A percentile compares a stretch with the other conserved stretches of the same genome.
Evolutionary conservation across 192 early-diverging fungal species (phyloP).

Genomic region (Entophlyctis luteolus): DNA sequence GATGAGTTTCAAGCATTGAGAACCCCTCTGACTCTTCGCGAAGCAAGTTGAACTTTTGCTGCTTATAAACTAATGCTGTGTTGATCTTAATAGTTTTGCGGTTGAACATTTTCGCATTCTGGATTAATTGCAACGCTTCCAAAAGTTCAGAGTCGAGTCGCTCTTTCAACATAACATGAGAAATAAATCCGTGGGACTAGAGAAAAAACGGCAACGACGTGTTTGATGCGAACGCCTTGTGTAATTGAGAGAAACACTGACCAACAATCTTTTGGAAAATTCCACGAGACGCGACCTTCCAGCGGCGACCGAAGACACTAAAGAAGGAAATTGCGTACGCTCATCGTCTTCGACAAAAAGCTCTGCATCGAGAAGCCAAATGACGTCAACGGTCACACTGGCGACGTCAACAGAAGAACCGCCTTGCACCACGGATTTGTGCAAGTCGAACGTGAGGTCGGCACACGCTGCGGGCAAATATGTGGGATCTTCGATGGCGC

Average conservation of each 20-base stretch:
- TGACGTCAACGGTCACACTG: not conserved
- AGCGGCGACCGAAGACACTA: not conserved
- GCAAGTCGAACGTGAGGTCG: not conserved
- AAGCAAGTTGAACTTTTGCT: constrained; percentile 78
- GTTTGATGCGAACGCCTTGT: not conserved
- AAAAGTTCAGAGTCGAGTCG: constrained; percentile 56
- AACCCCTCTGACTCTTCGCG: constrained; percentile 80
- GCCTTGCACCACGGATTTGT: not conserved
- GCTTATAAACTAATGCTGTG: constrained; percentile 62
- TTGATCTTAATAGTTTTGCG: constrained; percentile 52
- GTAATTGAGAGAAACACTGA: not conserved
- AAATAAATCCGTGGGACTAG: constrained; percentile 38
- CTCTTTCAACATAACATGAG: constrained; percentile 45
- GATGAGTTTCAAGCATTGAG: constrained; percentile 64
- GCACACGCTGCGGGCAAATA: not conserved
- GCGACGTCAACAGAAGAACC: not conserved
- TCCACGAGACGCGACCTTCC: not conserved
- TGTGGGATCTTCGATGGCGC: not conserved
- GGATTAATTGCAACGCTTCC: constrained; percentile 47
- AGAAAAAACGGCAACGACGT: not conserved
- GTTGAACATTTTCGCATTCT: constrained; percentile 28
- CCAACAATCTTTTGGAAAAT: constrained; percentile 18
- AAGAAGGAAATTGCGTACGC: no score
- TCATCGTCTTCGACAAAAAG: constrained; percentile 1
- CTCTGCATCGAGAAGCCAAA: constrained; percentile 34